These are phyloP conservation scores for Dalbergia oliveri DNA, from an alignment of 306 rosid species.

Conservation along the genomic window DNA sequence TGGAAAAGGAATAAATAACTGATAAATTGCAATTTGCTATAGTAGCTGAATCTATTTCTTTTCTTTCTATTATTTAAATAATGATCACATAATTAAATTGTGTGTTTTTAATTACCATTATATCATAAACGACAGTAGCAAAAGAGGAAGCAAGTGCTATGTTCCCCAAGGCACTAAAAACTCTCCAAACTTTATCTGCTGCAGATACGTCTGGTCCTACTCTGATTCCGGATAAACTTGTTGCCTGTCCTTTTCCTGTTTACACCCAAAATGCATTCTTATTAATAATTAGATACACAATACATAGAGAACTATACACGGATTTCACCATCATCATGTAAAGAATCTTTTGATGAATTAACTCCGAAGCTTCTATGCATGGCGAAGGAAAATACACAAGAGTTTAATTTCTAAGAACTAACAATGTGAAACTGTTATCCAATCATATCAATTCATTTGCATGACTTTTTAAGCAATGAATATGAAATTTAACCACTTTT, in stretches of 20 bases:
- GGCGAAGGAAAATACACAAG: background rate
- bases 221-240: slow-evolving; percentile 47
- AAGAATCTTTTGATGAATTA: background rate
- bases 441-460: too few relatives aligned
- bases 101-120: slow-evolving; percentile 53
- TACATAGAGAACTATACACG: background rate
- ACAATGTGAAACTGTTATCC: too few relatives aligned
- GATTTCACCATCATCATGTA: slow-evolving; percentile 12
- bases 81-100: background rate
- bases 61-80: background rate
- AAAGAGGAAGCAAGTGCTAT: slow-evolving; percentile 77
- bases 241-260: slow-evolving; percentile 57
- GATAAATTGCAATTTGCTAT: background rate
- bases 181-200: slow-evolving; percentile 65
- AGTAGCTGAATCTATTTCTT: background rate
- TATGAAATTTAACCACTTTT: too few relatives aligned
- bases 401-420: too few relatives aligned
- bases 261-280: background rate
- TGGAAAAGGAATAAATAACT: too few relatives aligned
- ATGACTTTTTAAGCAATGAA: too few relatives aligned
- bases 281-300: background rate
- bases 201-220: slow-evolving; percentile 50
- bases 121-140: slow-evolving; percentile 60
- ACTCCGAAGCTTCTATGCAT: background rate
- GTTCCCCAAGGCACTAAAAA: slow-evolving; percentile 71